Percentiles rank a stretch among this genome's conserved stretches.
phyloP scores from a whole-genome alignment of 805 yeast species.

The Kodamaea kakaduensis region DNA sequence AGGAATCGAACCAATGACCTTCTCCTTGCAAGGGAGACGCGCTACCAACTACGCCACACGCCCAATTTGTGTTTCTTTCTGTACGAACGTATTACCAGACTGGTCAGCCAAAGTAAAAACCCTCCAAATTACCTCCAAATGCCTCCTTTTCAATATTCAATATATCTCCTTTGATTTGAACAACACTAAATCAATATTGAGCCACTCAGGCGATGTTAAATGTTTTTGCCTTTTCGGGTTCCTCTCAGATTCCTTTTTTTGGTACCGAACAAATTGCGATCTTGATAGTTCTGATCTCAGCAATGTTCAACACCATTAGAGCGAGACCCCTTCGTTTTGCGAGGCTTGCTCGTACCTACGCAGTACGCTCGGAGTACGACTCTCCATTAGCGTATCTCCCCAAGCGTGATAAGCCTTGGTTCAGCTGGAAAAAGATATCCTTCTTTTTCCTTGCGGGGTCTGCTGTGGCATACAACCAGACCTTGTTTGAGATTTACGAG shows the following conservation, averaged over 20 bases:
- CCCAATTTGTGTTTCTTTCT: no score
- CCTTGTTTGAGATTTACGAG: constrained; percentile 29
- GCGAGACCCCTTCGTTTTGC: constrained; percentile 29
- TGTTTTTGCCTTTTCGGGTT: no score
- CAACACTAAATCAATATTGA: constrained; percentile 1
- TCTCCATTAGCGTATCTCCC: constrained; percentile 32
- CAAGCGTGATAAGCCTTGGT: constrained; percentile 20
- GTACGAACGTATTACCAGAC: no score
- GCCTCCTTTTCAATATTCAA: not conserved
- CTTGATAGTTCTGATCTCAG: constrained; percentile 33
- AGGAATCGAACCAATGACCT: constrained; percentile 79
- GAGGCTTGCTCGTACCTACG: no score
- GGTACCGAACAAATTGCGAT: no score
- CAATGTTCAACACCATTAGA: constrained; percentile 43
- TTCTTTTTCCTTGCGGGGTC: constrained; percentile 31
- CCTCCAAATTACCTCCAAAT: no score
- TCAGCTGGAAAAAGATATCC: constrained; percentile 29
- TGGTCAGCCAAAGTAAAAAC: no score
- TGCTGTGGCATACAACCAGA: constrained; percentile 28
- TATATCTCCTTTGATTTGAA: not conserved
- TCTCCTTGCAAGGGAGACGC: constrained; percentile 75
- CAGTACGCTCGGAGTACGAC: constrained; percentile 26
- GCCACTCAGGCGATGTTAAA: not conserved
- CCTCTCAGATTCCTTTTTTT: no score
- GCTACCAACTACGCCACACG: constrained; percentile 84